Evolutionary conservation across 208 protist genomes (phyloP), one percentile per base, ranked within the genome.

Genomic region (Acanthamoeba sp.): DNA sequence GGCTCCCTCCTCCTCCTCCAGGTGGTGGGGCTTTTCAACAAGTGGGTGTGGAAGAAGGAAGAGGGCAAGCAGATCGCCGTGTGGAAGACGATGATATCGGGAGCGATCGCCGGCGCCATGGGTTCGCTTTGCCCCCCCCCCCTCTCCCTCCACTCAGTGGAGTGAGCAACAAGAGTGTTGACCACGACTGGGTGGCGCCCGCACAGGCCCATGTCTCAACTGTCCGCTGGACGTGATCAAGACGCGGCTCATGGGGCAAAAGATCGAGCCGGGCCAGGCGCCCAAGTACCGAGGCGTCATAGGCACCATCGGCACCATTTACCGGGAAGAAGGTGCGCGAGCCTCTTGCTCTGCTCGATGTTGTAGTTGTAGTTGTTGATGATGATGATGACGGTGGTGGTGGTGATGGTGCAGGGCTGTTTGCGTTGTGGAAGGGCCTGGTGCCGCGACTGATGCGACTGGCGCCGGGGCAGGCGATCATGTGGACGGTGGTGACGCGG

Each of bases 401-500:
- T 9, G 7, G 62, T 69, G 22, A 29, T 6, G 62, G 1, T 50
- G 42, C 73, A 84, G 73, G 73, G 1, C 29, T 90, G 52, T 90
- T 90, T 90, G 82, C 82, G 18, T 27, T 90, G 45, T 90, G 82
- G 82, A 90, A 90, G 34, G 82, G 82, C 3, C 82, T 90, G 20
- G 55, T 66, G 82, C 82, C 82, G 32, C 82, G 82, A 29, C 55
- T 90, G 18, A 59, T 90, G 82, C 82, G 82, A 90, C 82, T 90
- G 82, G 82, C 82, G 29, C 82, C 82, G 14, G 82, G 82, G 9
- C 82, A 90, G 52, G 82, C 82, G 14, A 90, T 90, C 82, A 90
- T 90, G 82, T 90, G 82, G 82, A 90, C 82, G 34, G 82, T 90
- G 45, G 82, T 90, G 22, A 90, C 82, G 52, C 82, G 82, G 34